Conservation (phyloP, 305 asterid genomes). For the Fraxinus latifolia region DNA sequence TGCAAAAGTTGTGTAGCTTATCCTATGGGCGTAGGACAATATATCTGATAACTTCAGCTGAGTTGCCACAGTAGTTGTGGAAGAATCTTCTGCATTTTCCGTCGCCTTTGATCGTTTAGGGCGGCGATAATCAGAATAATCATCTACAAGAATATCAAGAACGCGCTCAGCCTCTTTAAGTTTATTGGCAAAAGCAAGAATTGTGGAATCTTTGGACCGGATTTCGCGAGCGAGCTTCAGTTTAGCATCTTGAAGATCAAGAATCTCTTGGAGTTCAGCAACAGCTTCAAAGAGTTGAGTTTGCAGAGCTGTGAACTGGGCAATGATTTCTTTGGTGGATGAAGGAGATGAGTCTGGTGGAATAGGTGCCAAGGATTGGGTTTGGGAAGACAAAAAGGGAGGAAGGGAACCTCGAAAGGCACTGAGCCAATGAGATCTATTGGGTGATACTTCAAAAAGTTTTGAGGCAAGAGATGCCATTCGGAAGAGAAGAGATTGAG, state of each 20-base stretch:
- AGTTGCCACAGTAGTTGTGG: constrained; percentile 59
- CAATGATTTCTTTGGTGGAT: constrained; percentile 61
- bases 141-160: constrained; percentile 75
- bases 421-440: constrained; percentile 66
- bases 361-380: constrained; percentile 38
- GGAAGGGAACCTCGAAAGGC: constrained; percentile 76
- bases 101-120: constrained; percentile 52
- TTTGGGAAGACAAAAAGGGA: constrained; percentile 57
- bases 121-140: constrained; percentile 69
- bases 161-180: constrained; percentile 64
- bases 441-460: constrained; percentile 78
- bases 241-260: constrained; percentile 82
- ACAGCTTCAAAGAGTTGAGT: constrained; percentile 79
- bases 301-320: constrained; percentile 59
- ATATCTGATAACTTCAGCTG: constrained; percentile 67
- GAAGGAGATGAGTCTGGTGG: constrained; percentile 41
- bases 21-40: constrained; percentile 68
- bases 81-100: constrained; percentile 36
- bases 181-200: constrained; percentile 64
- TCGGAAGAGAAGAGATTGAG: constrained; percentile 69
- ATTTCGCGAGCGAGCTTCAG: constrained; percentile 59
- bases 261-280: constrained; percentile 77
- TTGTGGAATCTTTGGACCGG: constrained; percentile 57
- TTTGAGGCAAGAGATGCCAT: constrained; percentile 77
- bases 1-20: constrained; percentile 90